Conservation (phyloP, 2,329 filamentous ascomycete species). For the Neopestalotiopsis sp. region DNA sequence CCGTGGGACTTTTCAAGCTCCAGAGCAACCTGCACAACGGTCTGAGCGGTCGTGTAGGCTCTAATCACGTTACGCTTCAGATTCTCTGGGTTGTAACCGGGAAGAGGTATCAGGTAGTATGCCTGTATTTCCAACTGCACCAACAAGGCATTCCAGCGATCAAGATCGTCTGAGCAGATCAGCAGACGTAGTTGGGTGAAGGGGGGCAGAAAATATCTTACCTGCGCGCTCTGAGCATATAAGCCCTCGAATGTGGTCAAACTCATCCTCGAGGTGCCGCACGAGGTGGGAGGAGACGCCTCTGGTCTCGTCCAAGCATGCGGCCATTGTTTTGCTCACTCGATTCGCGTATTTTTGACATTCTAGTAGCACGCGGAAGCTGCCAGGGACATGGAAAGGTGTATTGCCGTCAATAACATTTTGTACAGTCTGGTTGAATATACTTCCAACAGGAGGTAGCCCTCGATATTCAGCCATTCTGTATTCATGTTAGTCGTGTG, state of each 20-base stretch:
- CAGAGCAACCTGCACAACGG: constrained; percentile 47
- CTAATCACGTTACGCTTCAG: constrained; percentile 52
- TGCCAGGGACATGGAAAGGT: constrained; percentile 45
- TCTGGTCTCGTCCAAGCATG: constrained; percentile 50
- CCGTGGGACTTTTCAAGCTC: constrained; percentile 45
- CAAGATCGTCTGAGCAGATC: constrained; percentile 43
- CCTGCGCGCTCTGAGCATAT: constrained; percentile 53
- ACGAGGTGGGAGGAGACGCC: constrained; percentile 53
- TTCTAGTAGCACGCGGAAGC: constrained; percentile 52
- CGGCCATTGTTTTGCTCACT: constrained; percentile 51
- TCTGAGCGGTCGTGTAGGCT: constrained; percentile 52
- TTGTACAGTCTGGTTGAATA: constrained; percentile 57
- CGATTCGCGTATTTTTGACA: constrained; percentile 56
- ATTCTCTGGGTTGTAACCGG: constrained; percentile 41
- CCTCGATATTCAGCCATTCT: constrained; percentile 49
- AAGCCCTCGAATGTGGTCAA: constrained; percentile 51
- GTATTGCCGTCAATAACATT: constrained; percentile 46
- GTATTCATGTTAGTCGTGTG: constrained; percentile 29
- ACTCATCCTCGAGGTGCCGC: constrained; percentile 56
- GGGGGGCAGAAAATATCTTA: constrained; percentile 29
- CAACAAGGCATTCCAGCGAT: constrained; percentile 53
- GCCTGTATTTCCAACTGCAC: constrained; percentile 58
- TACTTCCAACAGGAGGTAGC: constrained; percentile 47
- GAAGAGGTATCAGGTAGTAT: constrained; percentile 55
- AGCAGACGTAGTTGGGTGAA: constrained; percentile 15